These are phyloP conservation scores for Pseudohalonectria lignicola DNA, from an alignment of 2,329 filamentous ascomycete genomes.

Conservation along the genomic window DNA sequence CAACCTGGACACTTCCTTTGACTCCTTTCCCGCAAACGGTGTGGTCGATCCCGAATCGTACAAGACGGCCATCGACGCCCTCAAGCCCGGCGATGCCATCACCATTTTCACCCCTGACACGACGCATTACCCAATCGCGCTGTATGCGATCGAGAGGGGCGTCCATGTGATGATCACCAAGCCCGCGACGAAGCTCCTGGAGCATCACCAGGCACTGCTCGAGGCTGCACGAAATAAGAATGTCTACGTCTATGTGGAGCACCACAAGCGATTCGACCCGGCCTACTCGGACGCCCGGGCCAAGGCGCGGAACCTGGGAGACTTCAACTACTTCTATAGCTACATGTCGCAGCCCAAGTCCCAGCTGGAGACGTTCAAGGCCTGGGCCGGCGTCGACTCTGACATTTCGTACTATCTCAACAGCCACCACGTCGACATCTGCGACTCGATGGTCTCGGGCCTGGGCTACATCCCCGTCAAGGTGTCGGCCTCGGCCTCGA, in stretches of 20 bases:
- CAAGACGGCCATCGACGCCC: conserved; percentile 76
- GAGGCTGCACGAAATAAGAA: conserved; percentile 59
- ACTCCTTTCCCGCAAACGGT: conserved; percentile 70
- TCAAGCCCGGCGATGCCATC: conserved; percentile 75
- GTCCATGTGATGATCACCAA: conserved; percentile 93
- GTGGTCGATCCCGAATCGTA: conserved; percentile 68
- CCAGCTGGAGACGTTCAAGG: conserved; percentile 88
- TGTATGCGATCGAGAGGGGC: conserved; percentile 80
- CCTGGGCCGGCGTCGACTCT: conserved; percentile 83
- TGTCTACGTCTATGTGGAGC: conserved; percentile 88
- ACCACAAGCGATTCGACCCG: conserved; percentile 94
- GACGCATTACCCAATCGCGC: conserved; percentile 83
- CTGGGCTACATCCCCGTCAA: conserved; percentile 64
- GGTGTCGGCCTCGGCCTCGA: conserved; percentile 68
- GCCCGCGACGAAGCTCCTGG: conserved; percentile 76
- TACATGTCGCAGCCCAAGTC: conserved; percentile 94
- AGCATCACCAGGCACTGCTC: conserved; percentile 68
- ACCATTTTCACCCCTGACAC: conserved; percentile 94
- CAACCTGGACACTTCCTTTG: conserved; percentile 74
- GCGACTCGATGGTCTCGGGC: conserved; percentile 76
- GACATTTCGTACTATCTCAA: conserved; percentile 97
- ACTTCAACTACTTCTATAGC: conserved; percentile 97
- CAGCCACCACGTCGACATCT: conserved; percentile 87
- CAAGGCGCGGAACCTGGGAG: conserved; percentile 65
- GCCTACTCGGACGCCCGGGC: conserved; percentile 81